Evolutionary conservation across 345 rosid genomes (phyloP).

Genomic region (Dipteronia dyeriana): DNA sequence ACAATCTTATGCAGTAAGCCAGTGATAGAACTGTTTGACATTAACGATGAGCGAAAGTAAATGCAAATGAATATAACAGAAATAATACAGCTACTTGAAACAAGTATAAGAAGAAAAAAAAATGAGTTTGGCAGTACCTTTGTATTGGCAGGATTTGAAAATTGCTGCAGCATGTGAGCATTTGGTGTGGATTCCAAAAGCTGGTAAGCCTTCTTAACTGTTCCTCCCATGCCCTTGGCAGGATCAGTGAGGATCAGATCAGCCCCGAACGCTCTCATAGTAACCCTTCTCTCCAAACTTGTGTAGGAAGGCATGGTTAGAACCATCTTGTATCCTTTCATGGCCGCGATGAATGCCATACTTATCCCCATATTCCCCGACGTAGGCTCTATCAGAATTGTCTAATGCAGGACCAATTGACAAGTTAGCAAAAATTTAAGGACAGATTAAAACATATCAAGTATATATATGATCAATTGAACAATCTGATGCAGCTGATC

Average conservation of each 20-base stretch:
- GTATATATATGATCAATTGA: background rate
- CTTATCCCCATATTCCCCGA: slow-evolving; percentile 99
- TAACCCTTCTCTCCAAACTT: slow-evolving; percentile 93
- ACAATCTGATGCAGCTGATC: background rate
- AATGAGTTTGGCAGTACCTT: slow-evolving; percentile 40
- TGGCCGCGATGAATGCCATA: slow-evolving; percentile 90
- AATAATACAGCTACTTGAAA: background rate
- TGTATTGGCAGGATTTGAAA: slow-evolving; percentile 85
- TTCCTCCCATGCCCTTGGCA: slow-evolving; percentile 95
- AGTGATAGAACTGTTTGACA: background rate
- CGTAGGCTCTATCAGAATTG: slow-evolving; percentile 90
- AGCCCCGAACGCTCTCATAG: slow-evolving; percentile 96
- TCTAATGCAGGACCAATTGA: slow-evolving; percentile 38
- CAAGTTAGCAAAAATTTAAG: background rate
- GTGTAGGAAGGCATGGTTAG: slow-evolving; percentile 99
- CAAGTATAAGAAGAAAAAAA: background rate
- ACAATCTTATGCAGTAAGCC: background rate
- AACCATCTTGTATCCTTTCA: slow-evolving; percentile 87
- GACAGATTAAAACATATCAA: background rate
- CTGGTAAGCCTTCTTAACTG: slow-evolving; percentile 84
- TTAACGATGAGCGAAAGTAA: background rate
- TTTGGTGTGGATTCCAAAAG: slow-evolving; percentile 80
- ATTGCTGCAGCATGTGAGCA: slow-evolving; percentile 85
- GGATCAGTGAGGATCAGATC: slow-evolving; percentile 93
- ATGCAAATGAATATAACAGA: background rate